Evolutionary conservation across 768 basidiomycete genomes (phyloP).

Genomic region (Suillus discolor): DNA sequence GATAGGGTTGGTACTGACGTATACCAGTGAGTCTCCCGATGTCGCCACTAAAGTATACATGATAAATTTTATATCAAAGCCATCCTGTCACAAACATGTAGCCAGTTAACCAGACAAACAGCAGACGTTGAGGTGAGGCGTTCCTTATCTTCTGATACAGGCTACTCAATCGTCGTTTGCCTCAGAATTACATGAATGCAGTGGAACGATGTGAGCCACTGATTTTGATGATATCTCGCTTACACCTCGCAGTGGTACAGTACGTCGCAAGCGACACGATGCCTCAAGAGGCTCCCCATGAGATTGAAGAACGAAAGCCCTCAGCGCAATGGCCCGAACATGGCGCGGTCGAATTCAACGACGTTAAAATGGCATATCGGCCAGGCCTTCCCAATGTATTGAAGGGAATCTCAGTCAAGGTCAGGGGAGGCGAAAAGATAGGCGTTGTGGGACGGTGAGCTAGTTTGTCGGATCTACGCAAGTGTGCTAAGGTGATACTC

Average conservation of each 20-base stretch:
- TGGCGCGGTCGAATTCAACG: conserved; percentile 63
- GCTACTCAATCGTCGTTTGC: neutral
- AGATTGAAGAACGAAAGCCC: conserved; percentile 57
- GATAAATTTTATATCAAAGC: conserved; percentile 33
- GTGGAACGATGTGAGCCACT: conserved; percentile 52
- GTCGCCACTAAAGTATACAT: neutral
- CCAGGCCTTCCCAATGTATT: conserved; percentile 74
- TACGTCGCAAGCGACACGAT: conserved; percentile 53
- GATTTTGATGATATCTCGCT: neutral
- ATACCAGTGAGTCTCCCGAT: conserved; percentile 44
- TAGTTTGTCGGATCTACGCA: neutral
- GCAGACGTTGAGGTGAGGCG: conserved; percentile 63
- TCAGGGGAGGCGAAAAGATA: conserved; percentile 72
- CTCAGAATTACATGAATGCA: conserved; percentile 64
- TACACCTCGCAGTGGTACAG: conserved; percentile 43
- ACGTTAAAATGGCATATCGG: conserved; percentile 65
- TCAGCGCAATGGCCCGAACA: conserved; percentile 60
- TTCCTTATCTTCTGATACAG: neutral
- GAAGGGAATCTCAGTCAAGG: conserved; percentile 59
- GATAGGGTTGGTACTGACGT: conserved; percentile 73
- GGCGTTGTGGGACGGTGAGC: conserved; percentile 66
- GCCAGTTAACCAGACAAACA: conserved; percentile 55
- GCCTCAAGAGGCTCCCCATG: conserved; percentile 66
- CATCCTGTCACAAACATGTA: conserved; percentile 52
- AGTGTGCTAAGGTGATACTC: neutral